A percentile compares a stretch with the other conserved stretches of the same genome.
Conservation (phyloP, 2,329 filamentous ascomycete species). For the Trichoderma atrobrunneum region DNA sequence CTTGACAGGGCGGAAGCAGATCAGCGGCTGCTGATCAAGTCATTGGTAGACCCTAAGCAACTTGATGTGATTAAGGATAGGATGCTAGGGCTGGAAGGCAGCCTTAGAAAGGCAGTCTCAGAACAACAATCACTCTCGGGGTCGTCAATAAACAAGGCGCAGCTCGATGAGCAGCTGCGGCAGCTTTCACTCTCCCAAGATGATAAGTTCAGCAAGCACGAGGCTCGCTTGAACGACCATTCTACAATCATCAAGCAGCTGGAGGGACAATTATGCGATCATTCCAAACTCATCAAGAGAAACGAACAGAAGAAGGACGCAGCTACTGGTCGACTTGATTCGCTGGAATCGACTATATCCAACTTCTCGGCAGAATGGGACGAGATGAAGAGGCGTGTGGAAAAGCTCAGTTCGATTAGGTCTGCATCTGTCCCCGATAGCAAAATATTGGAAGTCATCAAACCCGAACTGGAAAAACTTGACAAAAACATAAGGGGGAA, state of each 20-base stretch:
- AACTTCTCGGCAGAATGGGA: neutral
- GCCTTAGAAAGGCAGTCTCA: neutral
- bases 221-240: neutral
- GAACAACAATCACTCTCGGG: neutral
- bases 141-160: neutral
- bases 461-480: neutral
- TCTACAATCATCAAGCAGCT: neutral
- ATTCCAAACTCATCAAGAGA: neutral
- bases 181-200: neutral
- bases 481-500: neutral
- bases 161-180: neutral
- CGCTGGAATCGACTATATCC: neutral
- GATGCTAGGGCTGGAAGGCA: neutral
- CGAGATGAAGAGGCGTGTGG: neutral
- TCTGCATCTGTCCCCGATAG: neutral
- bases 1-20: neutral
- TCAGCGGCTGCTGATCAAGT: neutral
- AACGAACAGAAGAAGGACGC: neutral
- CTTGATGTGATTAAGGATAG: neutral
- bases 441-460: neutral
- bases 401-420: neutral
- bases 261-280: neutral
- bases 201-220: neutral
- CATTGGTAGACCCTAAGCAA: neutral
- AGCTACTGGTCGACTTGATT: neutral